phyloP scores from a whole-genome alignment of 495 filamentous ascomycete genomes.

The Coniosporium apollinis region DNA sequence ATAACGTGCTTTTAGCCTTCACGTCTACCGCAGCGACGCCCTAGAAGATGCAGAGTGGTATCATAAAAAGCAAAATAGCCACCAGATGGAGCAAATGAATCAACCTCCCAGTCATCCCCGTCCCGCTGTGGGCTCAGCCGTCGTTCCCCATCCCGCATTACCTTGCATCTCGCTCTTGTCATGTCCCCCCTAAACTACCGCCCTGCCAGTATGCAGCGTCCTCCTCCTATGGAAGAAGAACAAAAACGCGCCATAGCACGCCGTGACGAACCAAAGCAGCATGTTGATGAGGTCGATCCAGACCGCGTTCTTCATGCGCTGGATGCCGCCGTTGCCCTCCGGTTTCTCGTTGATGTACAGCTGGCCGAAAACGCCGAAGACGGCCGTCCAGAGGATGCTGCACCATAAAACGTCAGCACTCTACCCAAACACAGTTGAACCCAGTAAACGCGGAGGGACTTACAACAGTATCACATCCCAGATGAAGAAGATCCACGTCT shows the following conservation, averaged over 20 bases:
- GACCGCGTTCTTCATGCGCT: slow-evolving; percentile 70
- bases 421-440: not conserved
- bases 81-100: no score
- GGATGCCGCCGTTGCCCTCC: slow-evolving; percentile 39
- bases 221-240: not conserved
- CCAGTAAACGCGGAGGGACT: slow-evolving; percentile 6
- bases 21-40: no score
- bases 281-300: slow-evolving; percentile 67
- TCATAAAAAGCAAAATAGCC: no score
- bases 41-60: no score
- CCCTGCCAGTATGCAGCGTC: slow-evolving; percentile 1
- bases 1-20: no score
- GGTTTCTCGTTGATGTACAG: slow-evolving; percentile 57
- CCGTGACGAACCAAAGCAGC: slow-evolving; percentile 50
- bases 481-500: slow-evolving; percentile 37
- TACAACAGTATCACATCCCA: slow-evolving; percentile 55
- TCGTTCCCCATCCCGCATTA: no score
- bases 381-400: slow-evolving; percentile 51
- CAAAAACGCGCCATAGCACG: not conserved
- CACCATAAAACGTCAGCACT: no score
- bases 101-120: no score
- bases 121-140: no score
- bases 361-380: slow-evolving; percentile 71
- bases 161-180: no score
- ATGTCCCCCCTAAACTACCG: not conserved